Conservation (phyloP, 2,329 filamentous ascomycete species). For the Neofusicoccum kwambonambiense region DNA sequence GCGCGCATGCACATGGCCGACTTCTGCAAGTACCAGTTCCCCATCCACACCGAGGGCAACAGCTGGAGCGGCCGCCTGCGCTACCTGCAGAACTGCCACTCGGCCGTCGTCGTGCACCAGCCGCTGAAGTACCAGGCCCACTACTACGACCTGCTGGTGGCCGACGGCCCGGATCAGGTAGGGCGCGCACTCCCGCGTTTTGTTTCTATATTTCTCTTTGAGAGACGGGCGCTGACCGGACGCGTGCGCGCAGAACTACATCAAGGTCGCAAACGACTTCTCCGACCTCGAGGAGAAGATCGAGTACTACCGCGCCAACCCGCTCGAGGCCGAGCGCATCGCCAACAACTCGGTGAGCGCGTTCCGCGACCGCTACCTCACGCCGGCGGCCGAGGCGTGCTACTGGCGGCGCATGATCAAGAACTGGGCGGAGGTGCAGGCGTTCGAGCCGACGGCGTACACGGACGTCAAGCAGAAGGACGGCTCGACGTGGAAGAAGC, state of each 20-base stretch:
- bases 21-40: conserved; percentile 25
- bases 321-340: conserved; percentile 46
- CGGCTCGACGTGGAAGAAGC: background rate
- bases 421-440: conserved; percentile 5
- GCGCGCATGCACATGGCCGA: conserved; percentile 25
- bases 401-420: conserved; percentile 53
- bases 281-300: conserved; percentile 39
- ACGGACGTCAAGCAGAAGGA: background rate
- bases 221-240: background rate
- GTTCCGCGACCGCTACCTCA: conserved; percentile 55
- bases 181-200: background rate
- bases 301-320: conserved; percentile 44
- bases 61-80: conserved; percentile 34
- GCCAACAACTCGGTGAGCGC: conserved; percentile 48
- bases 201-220: too few relatives aligned
- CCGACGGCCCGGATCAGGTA: conserved; percentile 36
- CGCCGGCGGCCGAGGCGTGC: conserved; percentile 55
- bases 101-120: conserved; percentile 50
- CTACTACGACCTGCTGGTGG: conserved; percentile 47
- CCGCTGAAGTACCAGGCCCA: conserved; percentile 49
- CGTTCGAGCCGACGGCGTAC: conserved; percentile 5
- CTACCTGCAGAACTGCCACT: conserved; percentile 37
- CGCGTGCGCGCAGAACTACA: conserved; percentile 42
- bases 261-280: conserved; percentile 50
- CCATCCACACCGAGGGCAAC: conserved; percentile 26